These are phyloP conservation scores for Leishmania tarentolae DNA, from an alignment of 208 protist species.

Conservation along the genomic window DNA sequence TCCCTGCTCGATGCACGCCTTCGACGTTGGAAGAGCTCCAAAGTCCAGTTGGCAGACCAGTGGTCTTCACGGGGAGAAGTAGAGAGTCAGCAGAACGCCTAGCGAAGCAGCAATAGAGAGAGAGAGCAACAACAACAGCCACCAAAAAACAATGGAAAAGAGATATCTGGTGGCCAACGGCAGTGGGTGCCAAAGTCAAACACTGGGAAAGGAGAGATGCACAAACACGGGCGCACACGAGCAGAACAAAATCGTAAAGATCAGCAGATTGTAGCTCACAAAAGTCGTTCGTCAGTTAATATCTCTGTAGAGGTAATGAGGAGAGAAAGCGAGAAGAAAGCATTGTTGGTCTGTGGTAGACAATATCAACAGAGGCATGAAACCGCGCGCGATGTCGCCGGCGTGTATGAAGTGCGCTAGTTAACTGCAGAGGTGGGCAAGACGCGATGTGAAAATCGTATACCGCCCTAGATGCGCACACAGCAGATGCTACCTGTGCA, in stretches of 20 bases:
- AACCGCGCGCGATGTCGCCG: not conserved
- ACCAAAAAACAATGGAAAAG: not conserved
- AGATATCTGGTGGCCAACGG: not conserved
- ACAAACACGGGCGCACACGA: not conserved
- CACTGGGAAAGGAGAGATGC: not conserved
- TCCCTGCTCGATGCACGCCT: not conserved
- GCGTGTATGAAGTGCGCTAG: not conserved
- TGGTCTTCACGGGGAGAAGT: not conserved
- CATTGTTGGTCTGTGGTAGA: too few relatives aligned
- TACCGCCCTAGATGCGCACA: not conserved
- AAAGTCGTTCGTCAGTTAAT: not conserved
- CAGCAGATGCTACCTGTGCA: not conserved
- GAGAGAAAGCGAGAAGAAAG: not conserved
- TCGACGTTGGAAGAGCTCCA: not conserved
- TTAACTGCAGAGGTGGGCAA: not conserved
- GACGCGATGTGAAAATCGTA: not conserved
- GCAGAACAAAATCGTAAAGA: not conserved
- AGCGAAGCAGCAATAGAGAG: not conserved
- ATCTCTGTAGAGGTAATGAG: not conserved
- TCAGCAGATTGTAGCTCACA: not conserved
- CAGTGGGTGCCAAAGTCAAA: not conserved
- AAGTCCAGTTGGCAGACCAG: not conserved
- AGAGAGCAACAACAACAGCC: too few relatives aligned
- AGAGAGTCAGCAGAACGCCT: not conserved
- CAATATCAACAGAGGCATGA: too few relatives aligned